Evolutionary conservation across 2,329 filamentous ascomycete species (phyloP).

Genomic region (Madurella mycetomatis): DNA sequence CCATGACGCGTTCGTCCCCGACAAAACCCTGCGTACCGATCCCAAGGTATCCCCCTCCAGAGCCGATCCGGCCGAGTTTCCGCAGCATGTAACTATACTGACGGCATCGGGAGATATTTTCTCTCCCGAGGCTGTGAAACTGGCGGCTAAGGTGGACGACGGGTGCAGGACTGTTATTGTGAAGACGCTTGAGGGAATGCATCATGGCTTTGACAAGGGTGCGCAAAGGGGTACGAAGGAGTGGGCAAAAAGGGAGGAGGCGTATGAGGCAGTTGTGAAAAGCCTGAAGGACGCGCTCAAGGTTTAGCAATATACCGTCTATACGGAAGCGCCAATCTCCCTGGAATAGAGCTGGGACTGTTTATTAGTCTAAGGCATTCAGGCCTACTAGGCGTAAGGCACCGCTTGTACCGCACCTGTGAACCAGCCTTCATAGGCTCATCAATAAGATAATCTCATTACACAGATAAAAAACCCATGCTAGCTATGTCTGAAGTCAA

Average conservation of each 20-base stretch:
- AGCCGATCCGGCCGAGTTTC: slow-evolving; percentile 26
- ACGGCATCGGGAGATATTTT: slow-evolving; percentile 35
- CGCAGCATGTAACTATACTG: slow-evolving; percentile 23
- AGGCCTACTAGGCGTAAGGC: too few relatives aligned
- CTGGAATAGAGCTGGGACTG: too few relatives aligned
- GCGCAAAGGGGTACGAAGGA: not conserved
- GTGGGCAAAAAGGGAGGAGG: not conserved
- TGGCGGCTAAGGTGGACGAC: slow-evolving; percentile 26
- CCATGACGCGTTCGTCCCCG: slow-evolving; percentile 32
- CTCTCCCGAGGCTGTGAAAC: slow-evolving; percentile 32
- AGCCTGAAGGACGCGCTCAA: not conserved
- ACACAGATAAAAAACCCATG: too few relatives aligned
- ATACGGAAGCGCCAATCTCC: too few relatives aligned
- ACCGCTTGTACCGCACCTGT: too few relatives aligned
- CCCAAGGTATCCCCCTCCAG: slow-evolving; percentile 34
- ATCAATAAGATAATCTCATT: too few relatives aligned
- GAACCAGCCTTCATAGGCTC: too few relatives aligned
- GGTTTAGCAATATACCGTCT: not conserved
- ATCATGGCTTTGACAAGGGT: slow-evolving; percentile 26
- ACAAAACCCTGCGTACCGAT: slow-evolving; percentile 26
- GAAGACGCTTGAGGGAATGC: slow-evolving; percentile 14
- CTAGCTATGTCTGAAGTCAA: too few relatives aligned
- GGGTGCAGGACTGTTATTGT: slow-evolving; percentile 14
- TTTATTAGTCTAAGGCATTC: too few relatives aligned
- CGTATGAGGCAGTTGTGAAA: not conserved